These are phyloP conservation scores for Phallus indusiatus DNA, from an alignment of 768 basidiomycete species.

Conservation along the genomic window DNA sequence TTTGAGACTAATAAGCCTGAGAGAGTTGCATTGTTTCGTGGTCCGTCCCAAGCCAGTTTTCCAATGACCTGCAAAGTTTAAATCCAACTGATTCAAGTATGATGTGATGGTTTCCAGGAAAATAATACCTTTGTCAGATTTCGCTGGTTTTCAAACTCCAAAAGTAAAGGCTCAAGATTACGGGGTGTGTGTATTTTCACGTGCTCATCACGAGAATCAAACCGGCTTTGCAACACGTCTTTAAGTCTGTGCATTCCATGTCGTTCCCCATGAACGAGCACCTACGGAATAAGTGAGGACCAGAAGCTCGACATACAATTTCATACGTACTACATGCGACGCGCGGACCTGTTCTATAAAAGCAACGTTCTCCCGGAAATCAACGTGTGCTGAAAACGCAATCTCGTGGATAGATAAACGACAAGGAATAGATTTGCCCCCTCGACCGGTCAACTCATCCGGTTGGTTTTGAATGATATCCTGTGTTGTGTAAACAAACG, in stretches of 20 bases:
- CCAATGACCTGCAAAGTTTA: constrained; percentile 69
- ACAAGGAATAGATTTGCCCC: constrained; percentile 76
- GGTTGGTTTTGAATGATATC: constrained; percentile 85
- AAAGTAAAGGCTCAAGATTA: constrained; percentile 80
- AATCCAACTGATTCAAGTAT: no score
- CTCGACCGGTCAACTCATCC: constrained; percentile 76
- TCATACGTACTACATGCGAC: constrained; percentile 69
- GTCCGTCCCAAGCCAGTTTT: constrained; percentile 66
- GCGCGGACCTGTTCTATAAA: constrained; percentile 93
- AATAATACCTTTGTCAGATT: constrained; percentile 29
- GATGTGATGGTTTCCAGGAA: background rate
- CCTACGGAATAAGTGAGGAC: constrained; percentile 32
- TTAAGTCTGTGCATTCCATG: constrained; percentile 88
- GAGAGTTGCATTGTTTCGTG: constrained; percentile 62
- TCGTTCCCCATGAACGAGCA: constrained; percentile 95
- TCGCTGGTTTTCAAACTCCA: constrained; percentile 96
- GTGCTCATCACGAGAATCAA: constrained; percentile 88
- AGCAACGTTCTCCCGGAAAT: constrained; percentile 92
- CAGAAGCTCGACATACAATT: background rate
- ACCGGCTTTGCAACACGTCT: constrained; percentile 79
- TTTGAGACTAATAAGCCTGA: constrained; percentile 90
- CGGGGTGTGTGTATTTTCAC: constrained; percentile 94
- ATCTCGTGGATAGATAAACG: constrained; percentile 94
- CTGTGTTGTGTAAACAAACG: constrained; percentile 33
- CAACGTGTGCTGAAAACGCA: constrained; percentile 96